These are phyloP conservation scores for Leccinum uliginosum DNA, from an alignment of 768 basidiomycete genomes.

Conservation along the genomic window DNA sequence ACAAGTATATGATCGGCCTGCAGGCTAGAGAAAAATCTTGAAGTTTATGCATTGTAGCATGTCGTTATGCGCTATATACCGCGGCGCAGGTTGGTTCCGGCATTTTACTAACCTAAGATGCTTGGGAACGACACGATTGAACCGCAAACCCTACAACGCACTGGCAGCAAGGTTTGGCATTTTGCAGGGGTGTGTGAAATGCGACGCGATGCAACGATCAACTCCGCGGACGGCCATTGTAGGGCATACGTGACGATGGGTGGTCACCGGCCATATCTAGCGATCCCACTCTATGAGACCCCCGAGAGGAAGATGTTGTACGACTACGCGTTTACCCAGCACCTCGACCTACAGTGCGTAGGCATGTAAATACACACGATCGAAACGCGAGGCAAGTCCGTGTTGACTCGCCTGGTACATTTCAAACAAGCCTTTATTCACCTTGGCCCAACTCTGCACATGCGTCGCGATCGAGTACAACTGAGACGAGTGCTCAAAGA, in stretches of 20 bases:
- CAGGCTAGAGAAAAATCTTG: background rate
- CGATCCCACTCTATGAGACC: slow-evolving; percentile 69
- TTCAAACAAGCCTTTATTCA: slow-evolving; percentile 85
- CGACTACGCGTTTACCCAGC: slow-evolving; percentile 90
- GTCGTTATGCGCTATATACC: background rate
- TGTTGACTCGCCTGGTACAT: slow-evolving; percentile 78
- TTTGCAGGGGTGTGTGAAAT: slow-evolving; percentile 19
- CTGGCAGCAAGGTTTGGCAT: background rate
- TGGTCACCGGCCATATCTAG: slow-evolving; percentile 5
- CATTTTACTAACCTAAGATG: background rate
- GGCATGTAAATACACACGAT: slow-evolving; percentile 4
- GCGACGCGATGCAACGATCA: slow-evolving; percentile 2
- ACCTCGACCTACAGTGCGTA: slow-evolving; percentile 67
- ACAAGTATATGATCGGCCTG: background rate
- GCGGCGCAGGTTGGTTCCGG: background rate
- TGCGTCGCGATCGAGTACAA: slow-evolving; percentile 80
- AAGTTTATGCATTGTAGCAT: background rate
- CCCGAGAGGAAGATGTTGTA: slow-evolving; percentile 88
- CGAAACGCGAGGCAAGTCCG: background rate
- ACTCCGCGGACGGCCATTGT: slow-evolving; percentile 16
- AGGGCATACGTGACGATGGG: background rate
- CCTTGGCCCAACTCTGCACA: slow-evolving; percentile 90
- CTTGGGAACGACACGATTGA: slow-evolving; percentile 10
- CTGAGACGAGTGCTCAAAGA: slow-evolving; percentile 90
- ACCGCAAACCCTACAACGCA: background rate